Conservation (phyloP, 441 rosid species). For the Croton setiger region DNA sequence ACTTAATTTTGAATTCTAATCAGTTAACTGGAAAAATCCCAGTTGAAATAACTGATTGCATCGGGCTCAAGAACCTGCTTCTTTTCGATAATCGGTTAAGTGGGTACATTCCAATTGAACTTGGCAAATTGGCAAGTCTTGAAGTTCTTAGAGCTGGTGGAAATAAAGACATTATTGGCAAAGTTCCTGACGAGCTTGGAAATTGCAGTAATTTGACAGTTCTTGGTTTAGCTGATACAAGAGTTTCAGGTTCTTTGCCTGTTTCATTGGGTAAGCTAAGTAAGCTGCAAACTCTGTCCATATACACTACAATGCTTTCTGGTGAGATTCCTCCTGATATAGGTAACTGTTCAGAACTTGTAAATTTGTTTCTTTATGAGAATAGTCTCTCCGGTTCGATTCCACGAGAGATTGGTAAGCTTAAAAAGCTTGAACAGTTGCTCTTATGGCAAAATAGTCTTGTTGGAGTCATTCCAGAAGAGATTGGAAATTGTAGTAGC, state of each 20-base stretch:
- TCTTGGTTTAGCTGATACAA: constrained; percentile 80
- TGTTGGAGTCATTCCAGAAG: constrained; percentile 77
- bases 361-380: constrained; percentile 71
- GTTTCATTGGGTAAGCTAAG: constrained; percentile 65
- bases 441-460: constrained; percentile 84
- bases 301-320: constrained; percentile 75
- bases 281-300: constrained; percentile 66
- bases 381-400: constrained; percentile 81
- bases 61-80: constrained; percentile 42
- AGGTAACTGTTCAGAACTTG: constrained; percentile 88
- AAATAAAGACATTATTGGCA: constrained; percentile 69
- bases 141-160: constrained; percentile 85
- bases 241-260: constrained; percentile 69
- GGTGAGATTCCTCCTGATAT: constrained; percentile 84
- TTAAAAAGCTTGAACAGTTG: constrained; percentile 63
- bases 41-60: constrained; percentile 50
- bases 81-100: constrained; percentile 65
- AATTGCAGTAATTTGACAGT: constrained; percentile 69
- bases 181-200: constrained; percentile 75
- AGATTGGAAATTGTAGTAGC: constrained; percentile 72
- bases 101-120: constrained; percentile 67
- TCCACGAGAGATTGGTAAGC: constrained; percentile 71
- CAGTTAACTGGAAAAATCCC: constrained; percentile 85
- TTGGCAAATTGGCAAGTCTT: constrained; percentile 56
- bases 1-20: constrained; percentile 73